Base-by-base conservation (phyloP, 768 basidiomycete genomes). In the Pisolithus microcarpus region DNA sequence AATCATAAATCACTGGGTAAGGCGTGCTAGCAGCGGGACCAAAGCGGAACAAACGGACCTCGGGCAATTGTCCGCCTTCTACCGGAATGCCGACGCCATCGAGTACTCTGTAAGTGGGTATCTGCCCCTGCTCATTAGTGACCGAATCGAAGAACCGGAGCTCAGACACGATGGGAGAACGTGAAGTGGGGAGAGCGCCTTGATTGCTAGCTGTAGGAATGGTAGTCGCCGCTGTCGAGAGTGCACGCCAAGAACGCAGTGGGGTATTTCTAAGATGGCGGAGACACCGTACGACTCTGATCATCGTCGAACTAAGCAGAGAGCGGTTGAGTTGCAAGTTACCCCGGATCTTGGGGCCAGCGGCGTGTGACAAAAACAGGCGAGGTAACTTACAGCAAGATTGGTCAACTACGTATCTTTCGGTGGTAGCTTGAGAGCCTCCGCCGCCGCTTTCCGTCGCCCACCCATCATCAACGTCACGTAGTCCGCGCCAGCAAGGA, bases 31-130 rank as follows among this genome's bases (percentile, higher is more conserved):
- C n/a, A n/a, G n/a, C n/a, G n/a, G 43, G 15, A 48, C 8, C 52
- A 36, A 26, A 38, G 46, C 42, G 38, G 46, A 39, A 7, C 21
- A 18, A 43, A 67, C 74, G 19, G 50, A 88, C 92, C 64, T 91
- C 81, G 55, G 91, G 90, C 15, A 87, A 61, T 53, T 81, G 74
- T 4, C 86, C 90, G 0, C 83, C 87, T 5, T 87, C 78, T 16
- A 93, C 68, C 5, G 80, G 78, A 56, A 79, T 68, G 3, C 93
- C 94, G 47, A 79, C 71, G 26, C 90, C 85, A 67, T 93, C 93
- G 28, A 97, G 69, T 0, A 96, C 77, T 46, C 93, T 77, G 69
- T 84, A 95, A 4, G 91, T 89, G 4, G 93, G 90, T 58, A 95
- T 91, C 58, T 77, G 78, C 18, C 74, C 72, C 13, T 75, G 73